A percentile compares a stretch with the other conserved stretches of the same genome.
phyloP scores from a whole-genome alignment of 495 filamentous ascomycete species.

The Aspergillus ostianus region DNA sequence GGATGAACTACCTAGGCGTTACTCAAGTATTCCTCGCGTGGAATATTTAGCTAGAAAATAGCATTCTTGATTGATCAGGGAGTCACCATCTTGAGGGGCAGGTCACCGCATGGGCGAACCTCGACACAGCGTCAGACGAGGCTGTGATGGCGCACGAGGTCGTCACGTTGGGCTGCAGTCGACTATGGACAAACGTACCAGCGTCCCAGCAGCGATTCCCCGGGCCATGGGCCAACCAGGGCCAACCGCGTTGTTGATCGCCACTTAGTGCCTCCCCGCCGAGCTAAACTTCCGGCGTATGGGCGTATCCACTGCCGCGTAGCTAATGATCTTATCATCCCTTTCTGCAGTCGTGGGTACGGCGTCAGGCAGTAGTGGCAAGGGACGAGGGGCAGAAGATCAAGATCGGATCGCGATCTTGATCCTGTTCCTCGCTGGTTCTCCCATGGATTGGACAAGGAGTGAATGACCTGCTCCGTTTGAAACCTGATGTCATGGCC shows the following conservation, averaged over 20 bases:
- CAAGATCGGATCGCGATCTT: neutral
- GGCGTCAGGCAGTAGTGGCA: neutral
- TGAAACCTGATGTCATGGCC: neutral
- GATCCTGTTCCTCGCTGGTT: too few species aligned
- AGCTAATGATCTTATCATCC: neutral
- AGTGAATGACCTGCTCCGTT: neutral
- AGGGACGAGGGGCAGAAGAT: neutral
- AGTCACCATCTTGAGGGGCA: too few species aligned
- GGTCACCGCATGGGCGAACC: too few species aligned
- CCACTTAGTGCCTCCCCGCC: conserved; percentile 2
- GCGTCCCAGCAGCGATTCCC: too few species aligned
- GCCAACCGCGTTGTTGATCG: conserved; percentile 6
- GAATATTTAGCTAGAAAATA: neutral
- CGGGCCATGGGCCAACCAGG: neutral
- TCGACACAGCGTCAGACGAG: neutral
- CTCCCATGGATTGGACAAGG: too few species aligned
- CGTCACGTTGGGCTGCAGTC: neutral
- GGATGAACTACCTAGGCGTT: neutral
- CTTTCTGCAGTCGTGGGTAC: conserved; percentile 4
- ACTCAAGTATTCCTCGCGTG: neutral
- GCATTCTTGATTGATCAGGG: too few species aligned
- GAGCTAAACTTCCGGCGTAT: conserved; percentile 1
- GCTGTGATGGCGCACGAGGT: neutral
- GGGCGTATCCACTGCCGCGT: conserved; percentile 4
- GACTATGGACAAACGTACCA: neutral